Percentiles rank a stretch among this genome's conserved stretches.
phyloP scores from a whole-genome alignment of 2,329 filamentous ascomycete species.

The Penicillium sp. region DNA sequence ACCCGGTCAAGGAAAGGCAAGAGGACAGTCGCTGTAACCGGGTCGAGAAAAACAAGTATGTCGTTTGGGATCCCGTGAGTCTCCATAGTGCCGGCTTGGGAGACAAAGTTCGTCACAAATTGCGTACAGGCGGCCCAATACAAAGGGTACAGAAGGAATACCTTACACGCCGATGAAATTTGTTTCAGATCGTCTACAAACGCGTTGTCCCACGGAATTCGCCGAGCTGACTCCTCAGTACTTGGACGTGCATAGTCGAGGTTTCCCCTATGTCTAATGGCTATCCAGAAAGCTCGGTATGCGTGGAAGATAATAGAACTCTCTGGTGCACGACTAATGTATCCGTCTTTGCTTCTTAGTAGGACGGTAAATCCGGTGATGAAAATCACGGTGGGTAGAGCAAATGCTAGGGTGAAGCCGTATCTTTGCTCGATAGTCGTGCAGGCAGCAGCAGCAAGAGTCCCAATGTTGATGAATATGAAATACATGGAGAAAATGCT shows the following conservation, averaged over 20 bases:
- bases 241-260: background rate
- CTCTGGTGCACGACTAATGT: background rate
- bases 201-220: constrained; percentile 54
- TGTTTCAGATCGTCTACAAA: constrained; percentile 64
- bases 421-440: background rate
- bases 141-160: constrained; percentile 61
- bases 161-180: constrained; percentile 57
- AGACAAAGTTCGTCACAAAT: constrained; percentile 9
- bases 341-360: background rate
- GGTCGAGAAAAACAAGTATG: background rate
- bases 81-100: constrained; percentile 29
- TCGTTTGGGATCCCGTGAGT: constrained; percentile 4
- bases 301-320: background rate
- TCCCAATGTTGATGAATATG: background rate
- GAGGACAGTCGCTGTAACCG: background rate
- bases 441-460: background rate
- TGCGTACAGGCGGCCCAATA: constrained; percentile 48
- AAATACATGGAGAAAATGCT: background rate
- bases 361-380: background rate
- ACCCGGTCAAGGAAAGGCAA: background rate
- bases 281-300: background rate
- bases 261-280: background rate
- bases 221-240: no score
- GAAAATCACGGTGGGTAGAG: background rate
- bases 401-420: background rate